These are phyloP conservation scores for Atkinsonella texensis DNA, from an alignment of 2,329 filamentous ascomycete species.

Conservation along the genomic window DNA sequence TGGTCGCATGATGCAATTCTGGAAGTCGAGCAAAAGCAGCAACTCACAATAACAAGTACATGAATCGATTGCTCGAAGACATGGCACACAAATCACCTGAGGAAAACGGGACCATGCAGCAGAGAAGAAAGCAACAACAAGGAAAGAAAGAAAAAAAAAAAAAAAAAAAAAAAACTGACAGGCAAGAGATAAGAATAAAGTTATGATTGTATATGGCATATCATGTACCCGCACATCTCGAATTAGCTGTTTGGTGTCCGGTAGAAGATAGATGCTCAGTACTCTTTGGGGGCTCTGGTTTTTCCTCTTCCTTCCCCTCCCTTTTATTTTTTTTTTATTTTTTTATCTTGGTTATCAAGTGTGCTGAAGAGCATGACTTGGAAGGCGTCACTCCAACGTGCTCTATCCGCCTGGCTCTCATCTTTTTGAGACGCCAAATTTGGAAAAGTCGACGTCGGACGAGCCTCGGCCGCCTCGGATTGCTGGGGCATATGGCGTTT, in stretches of 20 bases:
- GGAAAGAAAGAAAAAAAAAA: neutral
- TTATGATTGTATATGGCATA: constrained; percentile 25
- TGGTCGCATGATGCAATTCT: constrained; percentile 68
- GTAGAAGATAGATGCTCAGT: neutral
- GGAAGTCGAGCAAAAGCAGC: constrained; percentile 47
- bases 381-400: neutral
- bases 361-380: neutral
- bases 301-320: neutral
- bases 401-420: neutral
- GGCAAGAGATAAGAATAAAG: neutral
- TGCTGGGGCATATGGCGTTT: constrained; percentile 2
- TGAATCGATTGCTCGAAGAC: neutral
- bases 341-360: neutral
- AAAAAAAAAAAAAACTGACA: neutral
- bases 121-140: neutral
- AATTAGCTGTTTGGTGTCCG: neutral
- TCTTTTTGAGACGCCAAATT: neutral
- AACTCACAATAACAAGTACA: constrained; percentile 14
- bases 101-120: neutral
- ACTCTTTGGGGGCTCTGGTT: neutral
- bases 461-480: neutral
- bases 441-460: neutral
- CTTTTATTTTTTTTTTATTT: neutral
- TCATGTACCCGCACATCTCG: constrained; percentile 21
- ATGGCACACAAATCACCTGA: neutral